Percentiles rank a stretch among this genome's conserved stretches.
Conservation (phyloP, 495 filamentous ascomycete genomes). For the Aspergillus affinis region DNA sequence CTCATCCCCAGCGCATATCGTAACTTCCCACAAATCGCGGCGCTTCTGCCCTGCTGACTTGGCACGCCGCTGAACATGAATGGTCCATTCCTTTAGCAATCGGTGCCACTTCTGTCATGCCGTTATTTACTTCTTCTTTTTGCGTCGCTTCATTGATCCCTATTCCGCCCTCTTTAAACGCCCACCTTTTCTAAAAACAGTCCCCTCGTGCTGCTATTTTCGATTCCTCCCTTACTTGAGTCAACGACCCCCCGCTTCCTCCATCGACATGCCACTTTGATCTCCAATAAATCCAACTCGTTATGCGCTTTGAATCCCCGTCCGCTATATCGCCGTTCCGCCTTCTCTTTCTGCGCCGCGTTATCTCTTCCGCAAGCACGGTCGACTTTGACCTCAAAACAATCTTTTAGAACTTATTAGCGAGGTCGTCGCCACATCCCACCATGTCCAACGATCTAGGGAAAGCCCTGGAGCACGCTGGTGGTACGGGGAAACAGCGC, state of each 20-base stretch:
- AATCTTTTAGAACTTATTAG: not conserved
- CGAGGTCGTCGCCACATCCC: slow-evolving; percentile 11
- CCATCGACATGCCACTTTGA: not conserved
- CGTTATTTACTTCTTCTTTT: slow-evolving; percentile 21
- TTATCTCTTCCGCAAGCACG: not conserved
- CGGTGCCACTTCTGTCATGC: slow-evolving; percentile 24
- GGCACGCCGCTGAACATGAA: slow-evolving; percentile 12
- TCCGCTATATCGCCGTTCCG: not conserved
- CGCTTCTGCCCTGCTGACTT: slow-evolving; percentile 15
- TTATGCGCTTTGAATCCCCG: not conserved
- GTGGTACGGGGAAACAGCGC: slow-evolving; percentile 43
- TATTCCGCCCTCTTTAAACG: not conserved
- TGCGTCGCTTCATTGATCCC: slow-evolving; percentile 11
- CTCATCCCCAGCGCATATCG: slow-evolving; percentile 13
- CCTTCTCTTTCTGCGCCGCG: too few species aligned
- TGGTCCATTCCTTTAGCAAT: slow-evolving; percentile 14
- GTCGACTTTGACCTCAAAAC: not conserved
- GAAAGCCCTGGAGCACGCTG: slow-evolving; percentile 38
- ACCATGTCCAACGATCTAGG: slow-evolving; percentile 35
- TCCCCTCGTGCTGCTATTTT: not conserved
- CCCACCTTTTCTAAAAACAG: slow-evolving; percentile 2
- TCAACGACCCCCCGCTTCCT: too few species aligned
- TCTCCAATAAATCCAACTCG: not conserved
- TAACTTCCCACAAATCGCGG: slow-evolving; percentile 14
- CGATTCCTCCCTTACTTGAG: not conserved